These are phyloP conservation scores for Boletus pseudopeckii DNA, from an alignment of 768 basidiomycete species.

Conservation along the genomic window DNA sequence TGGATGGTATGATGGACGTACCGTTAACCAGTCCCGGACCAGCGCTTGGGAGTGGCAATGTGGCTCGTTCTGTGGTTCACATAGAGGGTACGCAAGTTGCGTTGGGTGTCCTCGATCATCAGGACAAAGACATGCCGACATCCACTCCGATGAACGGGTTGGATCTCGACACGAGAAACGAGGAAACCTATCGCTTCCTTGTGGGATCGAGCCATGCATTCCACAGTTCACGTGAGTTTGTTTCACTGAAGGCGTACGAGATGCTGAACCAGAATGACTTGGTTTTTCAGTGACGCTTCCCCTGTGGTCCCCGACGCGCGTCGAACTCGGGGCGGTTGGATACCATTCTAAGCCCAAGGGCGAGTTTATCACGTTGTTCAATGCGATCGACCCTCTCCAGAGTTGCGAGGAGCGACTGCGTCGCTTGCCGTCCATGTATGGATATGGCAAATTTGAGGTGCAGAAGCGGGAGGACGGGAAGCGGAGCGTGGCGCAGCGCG, in stretches of 20 bases:
- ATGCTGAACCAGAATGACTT: not conserved
- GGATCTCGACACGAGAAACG: slow-evolving; percentile 48
- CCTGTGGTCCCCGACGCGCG: slow-evolving; percentile 63
- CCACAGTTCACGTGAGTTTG: slow-evolving; percentile 58
- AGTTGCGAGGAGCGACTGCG: slow-evolving; percentile 41
- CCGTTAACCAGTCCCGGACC: slow-evolving; percentile 18
- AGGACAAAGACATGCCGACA: slow-evolving; percentile 5
- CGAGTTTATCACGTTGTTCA: slow-evolving; percentile 68
- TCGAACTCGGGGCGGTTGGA: slow-evolving; percentile 71
- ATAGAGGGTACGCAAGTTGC: not conserved
- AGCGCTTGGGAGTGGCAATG: not conserved
- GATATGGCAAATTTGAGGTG: slow-evolving; percentile 56
- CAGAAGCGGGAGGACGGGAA: slow-evolving; percentile 47
- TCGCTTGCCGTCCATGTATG: slow-evolving; percentile 55
- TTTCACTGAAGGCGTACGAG: not conserved
- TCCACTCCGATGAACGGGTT: slow-evolving; percentile 37
- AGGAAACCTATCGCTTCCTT: slow-evolving; percentile 65
- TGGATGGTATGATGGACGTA: slow-evolving; percentile 15
- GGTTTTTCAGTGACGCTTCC: slow-evolving; percentile 54
- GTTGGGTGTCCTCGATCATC: not conserved
- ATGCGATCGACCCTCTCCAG: slow-evolving; percentile 55
- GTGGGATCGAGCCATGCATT: slow-evolving; percentile 54
- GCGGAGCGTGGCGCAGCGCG: slow-evolving; percentile 55
- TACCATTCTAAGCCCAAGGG: slow-evolving; percentile 69
- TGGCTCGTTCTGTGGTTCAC: not conserved